phyloP scores from a whole-genome alignment of 768 basidiomycete genomes.

The Hericium coralloides region DNA sequence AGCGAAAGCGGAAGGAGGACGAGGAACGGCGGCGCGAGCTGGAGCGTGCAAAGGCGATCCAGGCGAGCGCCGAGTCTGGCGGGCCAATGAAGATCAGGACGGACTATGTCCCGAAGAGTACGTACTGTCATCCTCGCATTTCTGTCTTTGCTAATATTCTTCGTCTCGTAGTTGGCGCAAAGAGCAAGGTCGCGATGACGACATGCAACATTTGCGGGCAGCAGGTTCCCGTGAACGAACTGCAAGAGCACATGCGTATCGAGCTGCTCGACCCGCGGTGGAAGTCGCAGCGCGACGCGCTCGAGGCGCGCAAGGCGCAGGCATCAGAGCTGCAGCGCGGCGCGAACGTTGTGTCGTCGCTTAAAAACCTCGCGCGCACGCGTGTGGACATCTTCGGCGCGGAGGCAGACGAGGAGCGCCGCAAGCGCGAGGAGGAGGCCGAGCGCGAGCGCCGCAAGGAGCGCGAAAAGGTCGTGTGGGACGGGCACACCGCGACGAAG shows the following conservation, averaged over 20 bases:
- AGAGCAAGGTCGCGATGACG: slow-evolving; percentile 61
- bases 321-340: slow-evolving; percentile 82
- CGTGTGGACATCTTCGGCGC: slow-evolving; percentile 97
- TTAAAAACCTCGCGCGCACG: slow-evolving; percentile 88
- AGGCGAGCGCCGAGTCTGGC: slow-evolving; percentile 66
- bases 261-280: slow-evolving; percentile 95
- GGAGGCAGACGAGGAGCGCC: slow-evolving; percentile 84
- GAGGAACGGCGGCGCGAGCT: slow-evolving; percentile 63
- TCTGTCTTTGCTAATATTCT: slow-evolving; percentile 1
- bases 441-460: slow-evolving; percentile 76
- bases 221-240: slow-evolving; percentile 89
- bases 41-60: slow-evolving; percentile 71
- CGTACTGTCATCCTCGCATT: slow-evolving; percentile 19
- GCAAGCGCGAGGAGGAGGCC: slow-evolving; percentile 81
- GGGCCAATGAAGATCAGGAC: slow-evolving; percentile 92
- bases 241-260: slow-evolving; percentile 97
- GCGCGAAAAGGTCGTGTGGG: slow-evolving; percentile 95
- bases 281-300: slow-evolving; percentile 88
- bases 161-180: slow-evolving; percentile 51
- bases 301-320: slow-evolving; percentile 87
- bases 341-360: slow-evolving; percentile 89
- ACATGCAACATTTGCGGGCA: slow-evolving; percentile 95
- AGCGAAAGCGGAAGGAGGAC: slow-evolving; percentile 56
- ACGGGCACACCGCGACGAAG: slow-evolving; percentile 95
- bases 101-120: slow-evolving; percentile 91